A percentile compares a stretch with the other conserved stretches of the same genome.
Evolutionary conservation across 805 yeast species (phyloP).

Genomic region (Tetrapisispora pingtungensis): DNA sequence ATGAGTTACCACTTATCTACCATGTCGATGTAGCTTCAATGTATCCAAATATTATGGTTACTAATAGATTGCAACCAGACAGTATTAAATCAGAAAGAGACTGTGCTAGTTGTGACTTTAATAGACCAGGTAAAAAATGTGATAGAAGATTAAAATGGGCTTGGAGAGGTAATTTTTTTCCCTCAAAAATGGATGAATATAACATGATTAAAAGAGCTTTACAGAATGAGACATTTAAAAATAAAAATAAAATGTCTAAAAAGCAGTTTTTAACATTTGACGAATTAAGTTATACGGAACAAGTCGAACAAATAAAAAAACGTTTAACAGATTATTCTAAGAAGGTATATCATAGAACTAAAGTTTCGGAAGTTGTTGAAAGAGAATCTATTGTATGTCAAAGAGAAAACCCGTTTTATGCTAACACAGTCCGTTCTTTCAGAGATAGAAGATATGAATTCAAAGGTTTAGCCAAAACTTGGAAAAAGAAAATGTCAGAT

Average conservation of each 20-base stretch:
- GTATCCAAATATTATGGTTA: conserved; percentile 98
- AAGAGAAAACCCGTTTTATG: conserved; percentile 94
- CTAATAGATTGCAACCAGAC: conserved; percentile 95
- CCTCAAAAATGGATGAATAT: conserved; percentile 86
- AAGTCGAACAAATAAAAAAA: conserved; percentile 63
- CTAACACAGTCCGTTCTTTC: conserved; percentile 85
- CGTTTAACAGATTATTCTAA: conserved; percentile 75
- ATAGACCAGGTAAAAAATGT: conserved; percentile 88
- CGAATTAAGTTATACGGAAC: conserved; percentile 67
- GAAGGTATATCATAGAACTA: conserved; percentile 73
- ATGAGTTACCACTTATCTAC: conserved; percentile 78
- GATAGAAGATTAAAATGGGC: conserved; percentile 91
- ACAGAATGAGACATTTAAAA: conserved; percentile 68
- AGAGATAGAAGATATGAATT: conserved; percentile 95
- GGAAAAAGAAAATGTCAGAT: conserved; percentile 73
- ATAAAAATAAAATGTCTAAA: conserved; percentile 43
- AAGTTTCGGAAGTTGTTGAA: conserved; percentile 73
- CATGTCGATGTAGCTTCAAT: conserved; percentile 98
- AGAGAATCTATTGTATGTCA: conserved; percentile 94
- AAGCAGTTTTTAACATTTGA: conserved; percentile 57
- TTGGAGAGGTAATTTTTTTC: conserved; percentile 95
- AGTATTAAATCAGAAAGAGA: conserved; percentile 92
- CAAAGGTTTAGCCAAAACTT: conserved; percentile 83
- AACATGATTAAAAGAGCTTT: conserved; percentile 78
- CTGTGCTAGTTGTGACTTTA: conserved; percentile 96